Evolutionary conservation across 352 stramenopile genomes (phyloP), one percentile per base, ranked within the genome.

Genomic region (Pythium periplocum): DNA sequence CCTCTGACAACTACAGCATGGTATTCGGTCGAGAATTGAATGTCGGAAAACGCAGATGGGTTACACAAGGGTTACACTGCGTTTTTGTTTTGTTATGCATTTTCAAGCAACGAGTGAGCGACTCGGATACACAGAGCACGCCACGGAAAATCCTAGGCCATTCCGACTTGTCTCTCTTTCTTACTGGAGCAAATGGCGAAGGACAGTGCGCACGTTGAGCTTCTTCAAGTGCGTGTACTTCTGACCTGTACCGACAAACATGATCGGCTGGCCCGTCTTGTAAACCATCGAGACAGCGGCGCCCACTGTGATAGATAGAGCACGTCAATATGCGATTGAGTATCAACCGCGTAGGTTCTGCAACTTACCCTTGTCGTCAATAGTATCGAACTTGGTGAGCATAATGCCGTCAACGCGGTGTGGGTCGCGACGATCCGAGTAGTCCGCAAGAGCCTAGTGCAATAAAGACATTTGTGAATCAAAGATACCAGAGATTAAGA

Each of bases 181-280:
- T 68, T 92, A 98, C 60, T 87, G 69, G 58, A 98, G 93, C 3
- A 99, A 71, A 59, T 93, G 89, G 58, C 97, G 92, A 41, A 99
- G 73, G n/a, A 99, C 93, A 17, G 90, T 96, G 57, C 82, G 80
- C 39, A 98, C 95, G 69, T 97, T 98, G 42, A 99, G 80, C 65
- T 98, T 98, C 79, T 98, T 98, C 49, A 99, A 69, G 68, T 99
- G 96, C 64, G 97, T 99, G 81, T 99, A 99, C 77, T 99, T 99
- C 72, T 99, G 97, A 12, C 97, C 97, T 33, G 96, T 99, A 51
- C 97, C 97, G 37, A 98, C 94, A 75, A 99, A 99, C 57, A 98
- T 91, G 74, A 99, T 98, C 26, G 97, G 96, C 58, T 98, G 90
- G 35, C 96, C 96, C 4, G 96, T 99, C 69, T 98, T 96, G 83